phyloP scores from a whole-genome alignment of 2,329 filamentous ascomycete genomes.

The Aaosphaeria pasadenensis region DNA sequence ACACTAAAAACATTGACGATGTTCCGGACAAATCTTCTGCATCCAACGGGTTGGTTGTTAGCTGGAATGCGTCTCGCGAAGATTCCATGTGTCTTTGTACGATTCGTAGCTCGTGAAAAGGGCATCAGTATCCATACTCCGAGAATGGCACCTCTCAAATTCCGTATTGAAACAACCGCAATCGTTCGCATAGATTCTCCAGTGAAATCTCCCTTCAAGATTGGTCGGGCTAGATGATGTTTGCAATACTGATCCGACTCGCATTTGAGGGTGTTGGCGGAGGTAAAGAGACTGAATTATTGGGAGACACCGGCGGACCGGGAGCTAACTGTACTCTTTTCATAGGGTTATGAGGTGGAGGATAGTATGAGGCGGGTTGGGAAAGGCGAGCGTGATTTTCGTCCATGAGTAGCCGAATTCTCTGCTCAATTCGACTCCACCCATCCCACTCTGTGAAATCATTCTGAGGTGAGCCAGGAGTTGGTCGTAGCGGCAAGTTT shows the following conservation, averaged over 20 bases:
- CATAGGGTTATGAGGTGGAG: conserved; percentile 34
- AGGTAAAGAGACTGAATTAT: conserved; percentile 15
- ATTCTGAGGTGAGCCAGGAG: conserved; percentile 53
- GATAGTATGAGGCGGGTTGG: conserved; percentile 32
- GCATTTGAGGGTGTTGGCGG: conserved; percentile 38
- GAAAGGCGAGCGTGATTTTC: conserved; percentile 39
- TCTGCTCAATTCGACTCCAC: conserved; percentile 71
- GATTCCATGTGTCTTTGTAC: too few relatives aligned
- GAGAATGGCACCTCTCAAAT: too few relatives aligned
- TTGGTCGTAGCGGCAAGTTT: conserved; percentile 46
- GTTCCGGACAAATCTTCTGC: too few relatives aligned
- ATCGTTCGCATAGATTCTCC: neutral
- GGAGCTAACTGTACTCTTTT: conserved; percentile 36
- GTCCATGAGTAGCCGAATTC: conserved; percentile 55
- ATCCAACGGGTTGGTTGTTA: too few relatives aligned
- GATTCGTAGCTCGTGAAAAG: too few relatives aligned
- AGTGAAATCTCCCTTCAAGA: neutral
- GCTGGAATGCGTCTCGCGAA: too few relatives aligned
- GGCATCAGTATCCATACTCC: too few relatives aligned
- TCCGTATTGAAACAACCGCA: neutral
- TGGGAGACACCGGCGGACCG: conserved; percentile 12
- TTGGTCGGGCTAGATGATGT: conserved; percentile 34
- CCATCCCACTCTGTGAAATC: conserved; percentile 71
- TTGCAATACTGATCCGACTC: conserved; percentile 44
- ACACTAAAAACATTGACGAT: too few relatives aligned